Evolutionary conservation across 129 eudicot species (phyloP), one percentile per base, ranked within the genome.

Genomic region (Centella asiatica): DNA sequence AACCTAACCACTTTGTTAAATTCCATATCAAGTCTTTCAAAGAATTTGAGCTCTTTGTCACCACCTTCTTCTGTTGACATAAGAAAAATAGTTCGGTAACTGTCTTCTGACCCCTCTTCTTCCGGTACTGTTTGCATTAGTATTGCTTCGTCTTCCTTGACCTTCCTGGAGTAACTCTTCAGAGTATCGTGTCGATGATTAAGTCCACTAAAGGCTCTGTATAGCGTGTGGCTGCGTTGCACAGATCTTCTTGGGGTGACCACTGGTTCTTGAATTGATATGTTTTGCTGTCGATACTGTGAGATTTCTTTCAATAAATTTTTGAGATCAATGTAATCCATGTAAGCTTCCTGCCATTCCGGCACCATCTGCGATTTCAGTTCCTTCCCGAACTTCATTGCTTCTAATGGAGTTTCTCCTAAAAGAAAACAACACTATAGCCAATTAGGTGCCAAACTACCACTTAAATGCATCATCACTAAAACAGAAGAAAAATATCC

Each of bases 11-110:
- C 87, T 55, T 81, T 85, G 57, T 85, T 85, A 18, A 85, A 78
- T 82, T 85, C 94, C 1, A 70, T 83, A 46, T 85, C 88, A 19
- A 81, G 77, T 34, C 65, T 49, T 40, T 56, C 64, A 37, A 85
- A 85, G 59, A 69, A 81, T 17, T 53, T 54, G 0, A 78, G 44
- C 69, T 85, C 94, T 23, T 78, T 42, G 58, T 85, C 82, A 14
- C 93, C 84, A 2, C 84, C 87, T 8, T 77, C 85, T 31, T 80
- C 87, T 9, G 77, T 55, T 15, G 87, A 65, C 77, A 65, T 73
- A 14, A 80, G 74, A 66, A 84, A 84, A 65, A 64, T 59, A 0
- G 92, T 84, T 40, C 52, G 74, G 36, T 69, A 73, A 11, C 73
- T 66, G 60, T 72, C 61, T 37, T 22, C 54, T n/a, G n/a, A n/a